Percentiles rank a stretch among this genome's conserved stretches.
phyloP scores from a whole-genome alignment of 768 basidiomycete genomes.

The Crucibulum laeve region DNA sequence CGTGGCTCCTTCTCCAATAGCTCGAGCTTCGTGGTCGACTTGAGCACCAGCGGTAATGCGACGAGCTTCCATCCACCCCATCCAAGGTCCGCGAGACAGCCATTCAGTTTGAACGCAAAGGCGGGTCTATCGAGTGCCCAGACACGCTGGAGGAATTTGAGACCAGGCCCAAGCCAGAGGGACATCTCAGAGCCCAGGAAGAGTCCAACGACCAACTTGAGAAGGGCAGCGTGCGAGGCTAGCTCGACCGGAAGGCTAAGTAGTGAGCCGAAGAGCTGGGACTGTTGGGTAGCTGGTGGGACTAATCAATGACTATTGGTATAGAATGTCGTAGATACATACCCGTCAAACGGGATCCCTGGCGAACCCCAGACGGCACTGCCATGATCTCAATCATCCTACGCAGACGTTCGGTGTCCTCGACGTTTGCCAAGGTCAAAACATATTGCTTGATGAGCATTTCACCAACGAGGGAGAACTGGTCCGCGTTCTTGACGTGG shows the following conservation, averaged over 20 bases:
- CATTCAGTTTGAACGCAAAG: constrained; percentile 54
- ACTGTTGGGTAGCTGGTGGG: constrained; percentile 29
- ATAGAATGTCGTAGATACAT: constrained; percentile 16
- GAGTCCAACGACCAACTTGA: constrained; percentile 34
- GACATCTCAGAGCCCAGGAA: constrained; percentile 40
- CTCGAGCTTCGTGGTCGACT: constrained; percentile 35
- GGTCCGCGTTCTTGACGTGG: constrained; percentile 68
- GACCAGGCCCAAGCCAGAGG: constrained; percentile 49
- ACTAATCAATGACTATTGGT: constrained; percentile 2
- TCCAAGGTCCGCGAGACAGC: constrained; percentile 54
- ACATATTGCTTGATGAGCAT: constrained; percentile 40
- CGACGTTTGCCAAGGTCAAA: constrained; percentile 13
- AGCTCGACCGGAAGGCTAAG: constrained; percentile 21
- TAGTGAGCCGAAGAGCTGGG: constrained; percentile 25
- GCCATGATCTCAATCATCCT: constrained; percentile 54
- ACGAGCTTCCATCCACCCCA: constrained; percentile 81
- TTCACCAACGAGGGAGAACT: constrained; percentile 56
- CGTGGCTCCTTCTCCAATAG: constrained; percentile 40
- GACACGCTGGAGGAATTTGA: constrained; percentile 48
- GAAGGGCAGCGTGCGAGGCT: constrained; percentile 23
- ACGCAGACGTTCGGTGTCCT: constrained; percentile 35
- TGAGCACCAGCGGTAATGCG: constrained; percentile 55
- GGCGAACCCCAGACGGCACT: constrained; percentile 57
- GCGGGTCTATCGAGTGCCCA: constrained; percentile 18
- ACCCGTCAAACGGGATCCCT: constrained; percentile 68